Percentiles rank a stretch among this genome's conserved stretches.
phyloP scores from a whole-genome alignment of 139 green algal genomes.

The Micromonas pusilla region DNA sequence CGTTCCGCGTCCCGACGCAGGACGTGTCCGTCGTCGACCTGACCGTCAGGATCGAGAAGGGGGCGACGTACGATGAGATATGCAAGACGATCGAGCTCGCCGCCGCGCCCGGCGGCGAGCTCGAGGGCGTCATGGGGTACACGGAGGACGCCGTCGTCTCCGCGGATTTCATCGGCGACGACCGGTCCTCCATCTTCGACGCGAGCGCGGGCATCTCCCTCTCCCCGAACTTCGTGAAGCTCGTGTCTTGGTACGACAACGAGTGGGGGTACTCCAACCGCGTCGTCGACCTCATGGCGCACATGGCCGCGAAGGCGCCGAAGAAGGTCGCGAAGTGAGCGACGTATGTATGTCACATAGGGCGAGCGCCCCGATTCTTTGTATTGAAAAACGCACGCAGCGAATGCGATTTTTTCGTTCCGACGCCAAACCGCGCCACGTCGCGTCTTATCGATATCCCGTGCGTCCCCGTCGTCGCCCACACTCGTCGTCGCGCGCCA shows the following conservation, averaged over 20 bases:
- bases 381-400: too few species aligned
- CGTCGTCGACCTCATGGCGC: conserved; percentile 59
- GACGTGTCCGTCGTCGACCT: conserved; percentile 97
- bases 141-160: conserved; percentile 88
- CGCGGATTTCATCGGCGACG: conserved; percentile 81
- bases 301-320: conserved; percentile 36
- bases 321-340: too few species aligned
- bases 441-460: too few species aligned
- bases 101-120: conserved; percentile 44
- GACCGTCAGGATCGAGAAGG: conserved; percentile 80
- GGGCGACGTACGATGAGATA: conserved; percentile 84
- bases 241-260: conserved; percentile 96
- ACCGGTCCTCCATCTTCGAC: conserved; percentile 50
- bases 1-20: conserved; percentile 90
- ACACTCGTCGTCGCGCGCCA: too few species aligned
- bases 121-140: conserved; percentile 86
- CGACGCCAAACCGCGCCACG: too few species aligned
- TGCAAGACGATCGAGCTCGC: conserved; percentile 74
- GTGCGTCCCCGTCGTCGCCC: too few species aligned
- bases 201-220: conserved; percentile 82
- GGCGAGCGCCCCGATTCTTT: too few species aligned
- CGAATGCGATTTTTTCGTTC: too few species aligned
- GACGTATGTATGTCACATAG: too few species aligned
- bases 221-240: conserved; percentile 82
- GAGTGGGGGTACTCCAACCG: conserved; percentile 68